phyloP scores from a whole-genome alignment of 148 eudicot species.

The Oxyria digyna region DNA sequence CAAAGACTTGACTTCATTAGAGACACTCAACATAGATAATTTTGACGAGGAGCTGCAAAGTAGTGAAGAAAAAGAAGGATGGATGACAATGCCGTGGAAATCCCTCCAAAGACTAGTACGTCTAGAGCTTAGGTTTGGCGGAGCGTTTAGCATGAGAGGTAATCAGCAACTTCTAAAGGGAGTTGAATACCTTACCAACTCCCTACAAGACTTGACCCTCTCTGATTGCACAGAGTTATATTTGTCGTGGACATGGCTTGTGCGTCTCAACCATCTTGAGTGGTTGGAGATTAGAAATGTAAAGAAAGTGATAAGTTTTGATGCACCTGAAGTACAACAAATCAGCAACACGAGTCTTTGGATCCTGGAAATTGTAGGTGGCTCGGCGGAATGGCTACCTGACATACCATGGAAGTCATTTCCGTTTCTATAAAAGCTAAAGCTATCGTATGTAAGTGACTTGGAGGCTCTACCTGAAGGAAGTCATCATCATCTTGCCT shows the following conservation, averaged over 20 bases:
- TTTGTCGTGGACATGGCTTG: neutral
- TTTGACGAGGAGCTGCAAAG: neutral
- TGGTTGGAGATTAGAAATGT: neutral
- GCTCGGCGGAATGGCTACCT: neutral
- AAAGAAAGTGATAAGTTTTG: neutral
- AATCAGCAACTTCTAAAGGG: neutral
- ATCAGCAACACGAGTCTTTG: neutral
- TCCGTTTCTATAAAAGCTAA: neutral
- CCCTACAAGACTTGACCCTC: neutral
- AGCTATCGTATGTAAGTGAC: neutral
- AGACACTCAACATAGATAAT: neutral
- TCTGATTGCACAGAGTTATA: neutral
- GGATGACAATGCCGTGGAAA: neutral
- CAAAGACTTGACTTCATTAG: neutral
- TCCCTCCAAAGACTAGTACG: neutral
- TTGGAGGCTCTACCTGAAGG: neutral
- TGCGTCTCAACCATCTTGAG: neutral
- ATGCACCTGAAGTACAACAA: no score
- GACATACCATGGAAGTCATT: neutral
- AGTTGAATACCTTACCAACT: neutral
- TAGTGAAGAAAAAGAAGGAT: neutral
- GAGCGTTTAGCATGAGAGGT: neutral
- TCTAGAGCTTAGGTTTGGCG: neutral
- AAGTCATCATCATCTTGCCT: neutral
- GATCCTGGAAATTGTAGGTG: accelerated